Conservation (phyloP, 345 rosid species). For the Populus davidiana region DNA sequence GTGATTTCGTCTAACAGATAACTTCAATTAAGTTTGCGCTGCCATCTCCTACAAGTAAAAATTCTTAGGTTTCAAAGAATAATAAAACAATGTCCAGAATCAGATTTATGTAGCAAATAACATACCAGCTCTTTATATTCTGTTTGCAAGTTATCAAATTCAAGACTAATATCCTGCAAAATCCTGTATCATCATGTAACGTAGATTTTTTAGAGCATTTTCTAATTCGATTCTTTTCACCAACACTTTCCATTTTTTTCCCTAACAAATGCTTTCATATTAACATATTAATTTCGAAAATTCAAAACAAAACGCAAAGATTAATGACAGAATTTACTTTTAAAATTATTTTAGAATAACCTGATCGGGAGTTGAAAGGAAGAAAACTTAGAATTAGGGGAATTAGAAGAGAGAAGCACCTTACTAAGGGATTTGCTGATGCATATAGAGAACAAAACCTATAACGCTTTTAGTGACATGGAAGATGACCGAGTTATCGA, state of each 20-base stretch:
- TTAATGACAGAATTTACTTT: too few species aligned
- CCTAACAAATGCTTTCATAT: too few species aligned
- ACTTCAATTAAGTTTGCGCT: constrained; percentile 43
- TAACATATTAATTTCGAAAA: neutral
- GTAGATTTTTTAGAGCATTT: neutral
- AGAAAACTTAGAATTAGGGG: neutral
- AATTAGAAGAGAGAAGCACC: constrained; percentile 16
- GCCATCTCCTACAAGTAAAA: constrained; percentile 47
- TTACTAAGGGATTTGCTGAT: constrained; percentile 92
- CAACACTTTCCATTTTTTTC: neutral
- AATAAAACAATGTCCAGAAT: constrained; percentile 8
- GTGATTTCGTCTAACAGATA: constrained; percentile 46
- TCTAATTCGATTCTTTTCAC: neutral
- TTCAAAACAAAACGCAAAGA: too few species aligned
- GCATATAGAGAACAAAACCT: constrained; percentile 88
- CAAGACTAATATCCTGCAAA: constrained; percentile 68
- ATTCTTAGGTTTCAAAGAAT: constrained; percentile 22
- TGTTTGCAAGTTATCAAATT: constrained; percentile 45
- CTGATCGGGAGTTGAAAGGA: neutral
- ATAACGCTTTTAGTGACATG: constrained; percentile 60
- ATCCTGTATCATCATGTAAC: constrained; percentile 36
- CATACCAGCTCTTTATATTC: constrained; percentile 70
- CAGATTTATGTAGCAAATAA: constrained; percentile 7
- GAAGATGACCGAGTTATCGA: constrained; percentile 49
- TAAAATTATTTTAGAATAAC: neutral